Conservation (phyloP, 2,329 filamentous ascomycete genomes). For the Pseudogymnoascus sp. region DNA sequence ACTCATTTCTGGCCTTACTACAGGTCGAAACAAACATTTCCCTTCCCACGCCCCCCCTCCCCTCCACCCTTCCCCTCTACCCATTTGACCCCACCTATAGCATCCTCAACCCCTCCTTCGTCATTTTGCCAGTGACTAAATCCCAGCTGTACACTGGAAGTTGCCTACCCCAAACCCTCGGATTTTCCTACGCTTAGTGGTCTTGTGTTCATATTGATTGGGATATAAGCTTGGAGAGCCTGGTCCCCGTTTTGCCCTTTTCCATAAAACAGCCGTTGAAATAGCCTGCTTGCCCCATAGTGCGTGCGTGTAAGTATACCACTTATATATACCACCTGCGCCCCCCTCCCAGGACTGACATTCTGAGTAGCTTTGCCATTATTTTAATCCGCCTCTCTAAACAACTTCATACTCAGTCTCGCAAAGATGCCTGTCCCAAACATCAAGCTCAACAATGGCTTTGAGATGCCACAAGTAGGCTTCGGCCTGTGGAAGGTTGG, state of each 20-base stretch:
- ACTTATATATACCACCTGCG: conserved; percentile 4
- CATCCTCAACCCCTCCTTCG: conserved; percentile 1
- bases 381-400: not conserved
- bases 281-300: conserved; percentile 7
- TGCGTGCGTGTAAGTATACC: not conserved
- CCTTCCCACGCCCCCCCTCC: not conserved
- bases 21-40: not conserved
- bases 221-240: conserved; percentile 5
- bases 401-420: conserved; percentile 4
- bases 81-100: not conserved
- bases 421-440: conserved; percentile 28
- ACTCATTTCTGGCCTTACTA: not conserved
- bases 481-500: conserved; percentile 65
- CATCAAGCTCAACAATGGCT: conserved; percentile 39
- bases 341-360: not conserved
- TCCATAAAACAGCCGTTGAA: not conserved
- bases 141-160: not conserved
- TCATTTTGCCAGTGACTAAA: conserved; percentile 7
- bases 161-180: not conserved
- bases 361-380: not conserved
- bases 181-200: not conserved
- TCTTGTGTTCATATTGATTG: conserved; percentile 7
- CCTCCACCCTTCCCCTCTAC: not conserved
- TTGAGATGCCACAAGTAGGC: conserved; percentile 51
- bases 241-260: not conserved